Evolutionary conservation across 2,329 filamentous ascomycete species (phyloP).

Genomic region (Colletotrichum shisoi): DNA sequence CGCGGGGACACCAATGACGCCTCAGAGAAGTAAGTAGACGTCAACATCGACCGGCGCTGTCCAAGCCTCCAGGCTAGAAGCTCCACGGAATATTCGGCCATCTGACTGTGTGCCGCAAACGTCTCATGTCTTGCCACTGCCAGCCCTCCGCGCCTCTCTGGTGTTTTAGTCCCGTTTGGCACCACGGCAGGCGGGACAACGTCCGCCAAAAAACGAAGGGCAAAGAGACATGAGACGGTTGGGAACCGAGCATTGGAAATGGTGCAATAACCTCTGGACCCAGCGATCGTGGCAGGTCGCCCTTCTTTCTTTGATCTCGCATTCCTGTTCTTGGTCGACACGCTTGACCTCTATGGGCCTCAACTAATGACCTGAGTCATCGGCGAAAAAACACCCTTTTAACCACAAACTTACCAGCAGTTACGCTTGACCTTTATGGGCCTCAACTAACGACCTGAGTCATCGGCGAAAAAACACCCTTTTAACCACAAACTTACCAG

Average conservation of each 20-base stretch:
- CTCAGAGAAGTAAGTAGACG: neutral
- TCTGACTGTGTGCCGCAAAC: neutral
- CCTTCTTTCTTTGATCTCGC: neutral
- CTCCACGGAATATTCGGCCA: conserved; percentile 9
- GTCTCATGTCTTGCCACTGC: conserved; percentile 1
- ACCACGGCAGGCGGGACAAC: conserved; percentile 13
- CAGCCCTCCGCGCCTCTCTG: conserved; percentile 1
- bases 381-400: no score
- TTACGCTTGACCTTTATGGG: no score
- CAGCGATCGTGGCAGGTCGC: neutral
- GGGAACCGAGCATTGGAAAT: neutral
- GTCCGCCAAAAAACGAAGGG: conserved; percentile 9
- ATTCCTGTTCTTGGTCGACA: neutral
- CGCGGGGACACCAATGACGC: neutral
- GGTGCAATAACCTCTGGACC: conserved; percentile 8
- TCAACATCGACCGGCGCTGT: neutral
- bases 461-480: no score
- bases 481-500: no score
- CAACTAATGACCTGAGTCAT: no score
- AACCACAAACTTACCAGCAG: no score
- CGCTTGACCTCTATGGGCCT: no score
- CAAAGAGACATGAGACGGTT: no score
- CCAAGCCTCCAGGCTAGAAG: conserved; percentile 19
- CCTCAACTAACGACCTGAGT: no score
- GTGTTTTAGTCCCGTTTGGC: neutral